These are phyloP conservation scores for Geotrichum cucujoidarum DNA, from an alignment of 1,139 yeast species.

Conservation along the genomic window DNA sequence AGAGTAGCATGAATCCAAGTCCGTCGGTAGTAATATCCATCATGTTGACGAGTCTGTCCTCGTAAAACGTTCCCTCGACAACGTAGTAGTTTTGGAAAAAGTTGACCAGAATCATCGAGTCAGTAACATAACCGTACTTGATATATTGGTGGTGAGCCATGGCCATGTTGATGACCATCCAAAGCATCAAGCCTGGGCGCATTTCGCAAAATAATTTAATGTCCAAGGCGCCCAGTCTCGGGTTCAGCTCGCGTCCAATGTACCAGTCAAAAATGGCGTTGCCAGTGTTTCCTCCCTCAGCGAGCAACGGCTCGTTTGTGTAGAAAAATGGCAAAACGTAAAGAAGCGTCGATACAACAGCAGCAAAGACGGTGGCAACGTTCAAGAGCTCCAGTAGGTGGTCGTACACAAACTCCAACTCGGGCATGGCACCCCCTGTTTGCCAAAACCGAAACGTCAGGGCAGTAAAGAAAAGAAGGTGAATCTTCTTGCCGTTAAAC, in stretches of 20 bases:
- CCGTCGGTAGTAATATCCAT: slow-evolving; percentile 96
- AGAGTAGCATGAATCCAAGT: slow-evolving; percentile 90
- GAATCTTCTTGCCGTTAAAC: slow-evolving; percentile 70
- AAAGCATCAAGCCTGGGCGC: slow-evolving; percentile 87
- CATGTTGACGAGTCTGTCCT: slow-evolving; percentile 85
- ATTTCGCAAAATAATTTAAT: slow-evolving; percentile 88
- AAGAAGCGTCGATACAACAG: slow-evolving; percentile 57
- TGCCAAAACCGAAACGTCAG: slow-evolving; percentile 49
- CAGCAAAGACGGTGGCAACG: slow-evolving; percentile 60
- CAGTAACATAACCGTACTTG: slow-evolving; percentile 54
- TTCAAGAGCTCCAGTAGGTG: slow-evolving; percentile 62
- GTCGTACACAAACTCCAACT: slow-evolving; percentile 66
- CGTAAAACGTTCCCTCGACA: slow-evolving; percentile 87
- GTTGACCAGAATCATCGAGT: slow-evolving; percentile 67
- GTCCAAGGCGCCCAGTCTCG: slow-evolving; percentile 80
- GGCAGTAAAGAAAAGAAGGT: slow-evolving; percentile 44
- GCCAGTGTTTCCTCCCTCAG: slow-evolving; percentile 83
- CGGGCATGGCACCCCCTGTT: slow-evolving; percentile 62
- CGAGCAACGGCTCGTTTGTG: slow-evolving; percentile 62
- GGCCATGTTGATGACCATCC: slow-evolving; percentile 75
- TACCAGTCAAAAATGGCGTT: slow-evolving; percentile 84
- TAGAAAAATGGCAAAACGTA: slow-evolving; percentile 59
- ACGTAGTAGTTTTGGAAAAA: slow-evolving; percentile 74
- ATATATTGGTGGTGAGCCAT: slow-evolving; percentile 78
- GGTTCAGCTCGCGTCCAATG: slow-evolving; percentile 93